A percentile compares a stretch with the other conserved stretches of the same genome.
phyloP scores from a whole-genome alignment of 228 moss, liverwort and hornwort species.

The Sphagnum magellanicum region DNA sequence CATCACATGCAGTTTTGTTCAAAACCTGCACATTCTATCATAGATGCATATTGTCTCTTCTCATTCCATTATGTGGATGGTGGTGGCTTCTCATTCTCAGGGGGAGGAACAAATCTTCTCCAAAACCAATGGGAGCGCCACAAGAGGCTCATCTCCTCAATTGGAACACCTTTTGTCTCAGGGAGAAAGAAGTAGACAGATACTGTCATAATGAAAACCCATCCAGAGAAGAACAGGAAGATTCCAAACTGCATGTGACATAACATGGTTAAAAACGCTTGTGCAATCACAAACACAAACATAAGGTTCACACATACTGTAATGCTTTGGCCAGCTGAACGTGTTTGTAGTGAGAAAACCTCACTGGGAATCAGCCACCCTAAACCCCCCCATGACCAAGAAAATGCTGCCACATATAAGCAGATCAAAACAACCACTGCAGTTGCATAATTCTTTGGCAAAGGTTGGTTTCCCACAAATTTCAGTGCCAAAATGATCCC shows the following conservation, averaged over 20 bases:
- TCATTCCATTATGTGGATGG: no score
- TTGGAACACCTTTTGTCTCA: slow-evolving; percentile 16
- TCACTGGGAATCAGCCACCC: slow-evolving; percentile 25
- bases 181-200: slow-evolving; percentile 12
- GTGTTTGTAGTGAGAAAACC: slow-evolving; percentile 14
- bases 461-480: background rate
- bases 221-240: slow-evolving; percentile 16
- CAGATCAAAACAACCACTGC: slow-evolving; percentile 9
- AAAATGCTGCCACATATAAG: slow-evolving; percentile 4
- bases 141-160: slow-evolving; percentile 14
- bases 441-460: background rate
- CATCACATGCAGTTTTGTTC: no score
- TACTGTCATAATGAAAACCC: slow-evolving; percentile 6
- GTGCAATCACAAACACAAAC: slow-evolving; percentile 20
- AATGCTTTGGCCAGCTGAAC: slow-evolving; percentile 14
- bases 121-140: slow-evolving; percentile 18
- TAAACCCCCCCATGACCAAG: slow-evolving; percentile 26
- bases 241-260: slow-evolving; percentile 16
- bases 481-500: slow-evolving; percentile 9
- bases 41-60: no score
- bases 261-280: slow-evolving; percentile 16
- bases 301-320: slow-evolving; percentile 18
- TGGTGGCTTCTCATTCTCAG: slow-evolving; percentile 1
- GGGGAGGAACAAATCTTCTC: slow-evolving; percentile 5
- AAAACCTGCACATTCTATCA: no score